Conservation (phyloP, 2,329 filamentous ascomycete genomes). For the Scedosporium apiospermum region DNA sequence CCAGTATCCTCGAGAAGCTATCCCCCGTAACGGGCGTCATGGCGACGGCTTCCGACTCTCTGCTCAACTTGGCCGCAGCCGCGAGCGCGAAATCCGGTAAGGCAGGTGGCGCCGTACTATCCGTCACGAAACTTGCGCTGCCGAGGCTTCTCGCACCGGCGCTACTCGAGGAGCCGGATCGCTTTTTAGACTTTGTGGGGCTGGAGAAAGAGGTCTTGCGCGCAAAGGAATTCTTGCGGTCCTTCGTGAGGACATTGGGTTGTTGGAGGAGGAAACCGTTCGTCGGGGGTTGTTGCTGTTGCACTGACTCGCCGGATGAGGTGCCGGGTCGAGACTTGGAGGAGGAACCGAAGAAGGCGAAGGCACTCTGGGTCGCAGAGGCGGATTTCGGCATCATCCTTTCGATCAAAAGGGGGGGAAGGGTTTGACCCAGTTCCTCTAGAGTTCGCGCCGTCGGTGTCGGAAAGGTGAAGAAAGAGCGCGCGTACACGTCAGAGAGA, state of each 20-base stretch:
- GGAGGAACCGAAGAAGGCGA: constrained; percentile 5
- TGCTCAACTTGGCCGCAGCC: constrained; percentile 34
- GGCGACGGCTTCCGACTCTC: constrained; percentile 18
- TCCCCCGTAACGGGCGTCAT: constrained; percentile 20
- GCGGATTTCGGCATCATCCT: constrained; percentile 9
- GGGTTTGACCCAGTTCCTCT: background rate
- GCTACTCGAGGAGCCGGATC: constrained; percentile 31
- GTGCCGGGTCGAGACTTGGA: constrained; percentile 7
- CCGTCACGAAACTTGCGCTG: constrained; percentile 27
- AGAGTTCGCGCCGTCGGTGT: background rate
- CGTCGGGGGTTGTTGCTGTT: background rate
- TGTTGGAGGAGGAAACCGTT: background rate
- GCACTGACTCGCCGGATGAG: constrained; percentile 1
- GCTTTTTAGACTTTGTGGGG: constrained; percentile 22
- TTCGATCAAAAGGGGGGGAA: background rate
- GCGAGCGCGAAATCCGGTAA: constrained; percentile 44
- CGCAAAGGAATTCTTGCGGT: constrained; percentile 42
- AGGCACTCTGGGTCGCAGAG: constrained; percentile 30
- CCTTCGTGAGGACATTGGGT: constrained; percentile 22
- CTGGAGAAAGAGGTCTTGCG: constrained; percentile 44
- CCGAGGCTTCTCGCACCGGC: constrained; percentile 24
- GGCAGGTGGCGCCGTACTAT: constrained; percentile 39
- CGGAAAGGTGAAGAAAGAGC: background rate
- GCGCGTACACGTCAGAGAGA: too few relatives aligned
- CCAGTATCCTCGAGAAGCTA: constrained; percentile 33